Percentiles rank a stretch among this genome's conserved stretches.
phyloP scores from a whole-genome alignment of 305 asterid genomes.

The Striga hermonthica region DNA sequence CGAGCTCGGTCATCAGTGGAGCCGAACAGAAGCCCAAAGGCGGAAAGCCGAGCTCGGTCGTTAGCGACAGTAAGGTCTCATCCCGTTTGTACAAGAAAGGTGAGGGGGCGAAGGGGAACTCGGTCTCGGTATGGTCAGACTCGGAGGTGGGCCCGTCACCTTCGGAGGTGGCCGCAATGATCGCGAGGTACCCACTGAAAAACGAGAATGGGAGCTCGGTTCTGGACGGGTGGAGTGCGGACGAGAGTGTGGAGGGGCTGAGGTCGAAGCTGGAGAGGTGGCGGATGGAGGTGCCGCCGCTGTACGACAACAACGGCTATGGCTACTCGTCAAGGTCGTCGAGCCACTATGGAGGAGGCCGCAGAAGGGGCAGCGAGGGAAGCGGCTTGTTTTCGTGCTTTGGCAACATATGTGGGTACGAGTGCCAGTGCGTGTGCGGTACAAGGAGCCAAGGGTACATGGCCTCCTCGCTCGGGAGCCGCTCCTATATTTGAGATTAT shows the following conservation, averaged over 20 bases:
- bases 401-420: constrained; percentile 69
- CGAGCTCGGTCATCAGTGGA: constrained; percentile 72
- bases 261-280: constrained; percentile 83
- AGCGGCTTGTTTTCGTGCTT: constrained; percentile 71
- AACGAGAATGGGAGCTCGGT: constrained; percentile 65
- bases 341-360: constrained; percentile 16
- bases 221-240: constrained; percentile 85
- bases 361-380: constrained; percentile 36
- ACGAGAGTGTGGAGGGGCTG: constrained; percentile 82
- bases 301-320: constrained; percentile 39
- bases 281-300: constrained; percentile 75
- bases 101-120: constrained; percentile 39
- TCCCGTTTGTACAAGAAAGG: constrained; percentile 26
- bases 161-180: constrained; percentile 68
- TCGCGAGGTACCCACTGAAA: constrained; percentile 53
- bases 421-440: constrained; percentile 82
- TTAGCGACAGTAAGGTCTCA: constrained; percentile 61
- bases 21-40: constrained; percentile 44
- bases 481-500: constrained; percentile 43
- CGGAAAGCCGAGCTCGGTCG: constrained; percentile 47
- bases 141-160: constrained; percentile 88
- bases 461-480: constrained; percentile 44
- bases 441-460: constrained; percentile 45
- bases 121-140: constrained; percentile 57
- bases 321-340: constrained; percentile 52